Evolutionary conservation across 1,284 basidiomycete genomes (phyloP).

Genomic region (Naganishia liquefaciens): DNA sequence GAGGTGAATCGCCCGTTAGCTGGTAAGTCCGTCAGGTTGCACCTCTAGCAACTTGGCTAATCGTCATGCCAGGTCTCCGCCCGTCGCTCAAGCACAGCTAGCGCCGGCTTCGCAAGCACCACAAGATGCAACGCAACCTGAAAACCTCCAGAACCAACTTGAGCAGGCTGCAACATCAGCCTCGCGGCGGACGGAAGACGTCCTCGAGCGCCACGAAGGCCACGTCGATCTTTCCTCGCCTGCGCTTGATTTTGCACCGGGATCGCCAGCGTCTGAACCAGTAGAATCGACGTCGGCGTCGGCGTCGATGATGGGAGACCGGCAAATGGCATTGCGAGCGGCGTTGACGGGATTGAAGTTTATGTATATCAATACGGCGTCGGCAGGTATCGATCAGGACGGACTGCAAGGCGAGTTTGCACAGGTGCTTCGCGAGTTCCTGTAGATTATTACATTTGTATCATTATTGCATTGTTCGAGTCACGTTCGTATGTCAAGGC

Average conservation of each 20-base stretch:
- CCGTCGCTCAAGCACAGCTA: constrained; percentile 2
- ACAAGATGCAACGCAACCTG: too few species aligned
- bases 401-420: constrained; percentile 12
- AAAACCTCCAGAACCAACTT: not conserved
- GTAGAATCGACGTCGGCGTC: not conserved
- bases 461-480: not conserved
- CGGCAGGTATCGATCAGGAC: not conserved
- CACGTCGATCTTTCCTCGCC: constrained; percentile 24
- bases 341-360: constrained; percentile 11
- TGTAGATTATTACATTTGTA: not conserved
- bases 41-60: not conserved
- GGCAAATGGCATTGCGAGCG: constrained; percentile 12
- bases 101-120: not conserved
- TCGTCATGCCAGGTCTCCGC: constrained; percentile 4
- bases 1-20: constrained; percentile 34
- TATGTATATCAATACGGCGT: constrained; percentile 14
- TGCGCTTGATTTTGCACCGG: constrained; percentile 17
- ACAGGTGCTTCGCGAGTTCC: constrained; percentile 7
- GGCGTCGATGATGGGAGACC: not conserved
- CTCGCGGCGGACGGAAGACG: constrained; percentile 5
- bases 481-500: not conserved
- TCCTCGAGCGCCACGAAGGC: constrained; percentile 20
- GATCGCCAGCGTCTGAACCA: constrained; percentile 3
- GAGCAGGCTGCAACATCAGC: constrained; percentile 5
- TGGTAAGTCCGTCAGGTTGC: constrained; percentile 15